Conservation (phyloP, 2,329 filamentous ascomycete genomes). For the Xylaria arbuscula region DNA sequence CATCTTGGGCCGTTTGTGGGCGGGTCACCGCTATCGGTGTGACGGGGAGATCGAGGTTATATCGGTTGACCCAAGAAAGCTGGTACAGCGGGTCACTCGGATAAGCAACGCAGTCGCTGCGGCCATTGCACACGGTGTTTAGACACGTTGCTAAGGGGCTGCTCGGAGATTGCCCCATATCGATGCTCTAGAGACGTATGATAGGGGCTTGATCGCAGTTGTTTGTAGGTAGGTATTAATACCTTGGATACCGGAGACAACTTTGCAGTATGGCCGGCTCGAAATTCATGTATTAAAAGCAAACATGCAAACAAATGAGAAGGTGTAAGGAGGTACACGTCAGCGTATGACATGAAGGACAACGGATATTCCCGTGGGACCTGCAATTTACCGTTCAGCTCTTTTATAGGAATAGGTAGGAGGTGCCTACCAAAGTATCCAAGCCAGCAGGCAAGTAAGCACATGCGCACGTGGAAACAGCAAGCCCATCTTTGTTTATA, state of each 20-base stretch:
- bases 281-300: background rate
- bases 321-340: background rate
- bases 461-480: background rate
- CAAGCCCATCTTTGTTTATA: background rate
- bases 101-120: conserved; percentile 60
- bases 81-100: conserved; percentile 59
- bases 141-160: conserved; percentile 59
- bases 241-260: conserved; percentile 2
- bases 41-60: conserved; percentile 63
- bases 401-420: conserved; percentile 1
- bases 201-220: background rate
- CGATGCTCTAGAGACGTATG: conserved; percentile 14
- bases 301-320: background rate
- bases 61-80: conserved; percentile 61
- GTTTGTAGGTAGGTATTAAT: background rate
- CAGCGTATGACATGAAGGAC: conserved; percentile 4
- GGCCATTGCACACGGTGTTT: conserved; percentile 58
- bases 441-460: background rate
- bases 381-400: background rate
- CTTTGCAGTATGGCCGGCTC: background rate
- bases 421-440: background rate
- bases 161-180: conserved; percentile 59
- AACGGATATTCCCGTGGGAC: background rate
- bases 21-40: conserved; percentile 67
- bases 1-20: conserved; percentile 63